Evolutionary conservation across 1,139 yeast species (phyloP), one percentile per base, ranked within the genome.

Genomic region (Suhomyces bolitotheri): DNA sequence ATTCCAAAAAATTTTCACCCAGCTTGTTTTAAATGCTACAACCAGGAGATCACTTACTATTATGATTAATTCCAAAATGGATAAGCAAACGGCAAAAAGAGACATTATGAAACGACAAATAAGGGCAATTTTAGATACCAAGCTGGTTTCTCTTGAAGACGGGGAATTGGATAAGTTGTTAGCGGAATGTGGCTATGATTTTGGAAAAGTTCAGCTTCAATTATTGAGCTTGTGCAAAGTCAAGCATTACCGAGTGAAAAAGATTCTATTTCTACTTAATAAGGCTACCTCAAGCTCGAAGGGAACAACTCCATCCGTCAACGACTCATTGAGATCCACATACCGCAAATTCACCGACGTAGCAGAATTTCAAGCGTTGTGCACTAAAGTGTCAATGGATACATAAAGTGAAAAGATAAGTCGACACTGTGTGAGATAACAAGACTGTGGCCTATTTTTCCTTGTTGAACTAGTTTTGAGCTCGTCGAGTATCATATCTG

Each of bases 121-220:
- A 5, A 67, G 62, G 33, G 56, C 62, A 4, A 66, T 69, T 33
- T 48, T 76, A 32, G 62, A 60, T 19, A 54, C 64, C 39, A 66
- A 71, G 35, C 77, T 77, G 0, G 47, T 75, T 16, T 60, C 66
- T 3, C 65, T 75, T 6, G 58, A 66, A 5, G 53, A 58, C 6
- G 62, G 60, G 0, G 62, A 58, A 12, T 41, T 76, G 12, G 52
- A 53, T 5, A 54, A 52, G 7, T 62, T 75, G 3, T 52, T 74
- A 2, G 54, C 58, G 1, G 46, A 43, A 4, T 49, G 74, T 4
- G 52, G 62, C 0, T 66, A 70, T 2, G 66, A 63, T 4, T 58
- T 64, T 3, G 45, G 60, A 1, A 36, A 33, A 1, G 40, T 76
- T n/a, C 26, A 29, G 20, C 12, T 23, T 11, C 16, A 22, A 17